phyloP scores from a whole-genome alignment of 306 rosid genomes.

The Glycine latifolia region DNA sequence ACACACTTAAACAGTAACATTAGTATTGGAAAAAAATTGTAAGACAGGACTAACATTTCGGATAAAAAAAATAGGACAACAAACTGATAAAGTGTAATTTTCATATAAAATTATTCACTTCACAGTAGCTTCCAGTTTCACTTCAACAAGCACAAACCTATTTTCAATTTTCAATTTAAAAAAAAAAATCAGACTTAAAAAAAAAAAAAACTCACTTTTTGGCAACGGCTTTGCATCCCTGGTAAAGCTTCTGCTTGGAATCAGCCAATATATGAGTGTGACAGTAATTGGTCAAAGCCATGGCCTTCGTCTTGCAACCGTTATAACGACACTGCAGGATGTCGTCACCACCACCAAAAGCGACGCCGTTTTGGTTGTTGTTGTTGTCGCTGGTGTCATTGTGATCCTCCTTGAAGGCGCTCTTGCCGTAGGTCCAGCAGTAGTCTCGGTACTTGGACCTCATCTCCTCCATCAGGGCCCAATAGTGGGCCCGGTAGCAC shows the following conservation, averaged over 20 bases:
- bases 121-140: no score
- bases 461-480: constrained; percentile 76
- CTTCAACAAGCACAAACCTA: no score
- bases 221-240: constrained; percentile 39
- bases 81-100: no score
- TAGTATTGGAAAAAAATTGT: background rate
- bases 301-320: constrained; percentile 54
- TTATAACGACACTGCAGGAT: constrained; percentile 46
- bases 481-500: constrained; percentile 55
- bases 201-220: constrained; percentile 43
- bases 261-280: constrained; percentile 53
- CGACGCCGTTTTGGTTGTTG: constrained; percentile 20
- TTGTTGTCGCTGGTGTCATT: constrained; percentile 16
- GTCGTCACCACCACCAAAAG: background rate
- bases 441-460: constrained; percentile 60
- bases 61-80: background rate
- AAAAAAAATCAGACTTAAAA: no score
- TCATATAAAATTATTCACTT: no score
- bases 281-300: constrained; percentile 55
- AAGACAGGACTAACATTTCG: background rate
- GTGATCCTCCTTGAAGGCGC: constrained; percentile 58
- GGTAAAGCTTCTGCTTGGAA: constrained; percentile 54
- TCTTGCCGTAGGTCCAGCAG: constrained; percentile 71
- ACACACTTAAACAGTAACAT: background rate
- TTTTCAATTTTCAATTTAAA: no score